A percentile compares a stretch with the other conserved stretches of the same genome.
Evolutionary conservation across 306 rosid species (phyloP).

Genomic region (Ochetophila trinervis): DNA sequence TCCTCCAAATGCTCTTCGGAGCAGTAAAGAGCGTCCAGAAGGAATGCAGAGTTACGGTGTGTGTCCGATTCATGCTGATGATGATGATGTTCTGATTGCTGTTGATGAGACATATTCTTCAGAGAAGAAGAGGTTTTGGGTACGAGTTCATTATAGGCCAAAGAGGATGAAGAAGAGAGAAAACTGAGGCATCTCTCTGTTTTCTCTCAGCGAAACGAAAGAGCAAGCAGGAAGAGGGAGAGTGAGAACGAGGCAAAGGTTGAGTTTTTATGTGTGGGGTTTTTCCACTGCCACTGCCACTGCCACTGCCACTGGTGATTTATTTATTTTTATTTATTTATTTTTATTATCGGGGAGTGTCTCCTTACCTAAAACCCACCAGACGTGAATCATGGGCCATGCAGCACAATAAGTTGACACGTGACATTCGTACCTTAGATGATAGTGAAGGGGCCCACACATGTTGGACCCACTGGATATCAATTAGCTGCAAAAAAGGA

Average conservation of each 20-base stretch:
- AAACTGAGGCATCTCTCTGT: conserved; percentile 23
- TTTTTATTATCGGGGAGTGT: conserved; percentile 12
- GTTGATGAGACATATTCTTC: conserved; percentile 41
- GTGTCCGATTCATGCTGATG: conserved; percentile 9
- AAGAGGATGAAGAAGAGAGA: conserved; percentile 6
- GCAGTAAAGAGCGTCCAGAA: conserved; percentile 64
- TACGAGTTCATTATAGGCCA: conserved; percentile 37
- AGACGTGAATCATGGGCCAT: conserved; percentile 48
- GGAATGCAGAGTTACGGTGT: conserved; percentile 27
- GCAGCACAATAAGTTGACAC: conserved; percentile 60
- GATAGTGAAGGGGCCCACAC: not conserved
- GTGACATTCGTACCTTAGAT: conserved; percentile 38
- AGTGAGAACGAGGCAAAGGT: not conserved
- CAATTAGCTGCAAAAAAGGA: not conserved
- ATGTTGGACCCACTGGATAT: not conserved
- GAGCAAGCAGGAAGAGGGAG: not conserved
- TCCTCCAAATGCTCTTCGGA: conserved; percentile 66
- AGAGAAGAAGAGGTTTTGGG: conserved; percentile 36
- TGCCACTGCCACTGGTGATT: not conserved
- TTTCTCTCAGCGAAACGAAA: conserved; percentile 5
- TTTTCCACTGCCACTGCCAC: too few species aligned
- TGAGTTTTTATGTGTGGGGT: conserved; percentile 26
- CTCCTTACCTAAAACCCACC: conserved; percentile 23
- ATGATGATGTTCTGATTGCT: not conserved
- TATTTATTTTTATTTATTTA: not conserved